A percentile compares a stretch with the other conserved stretches of the same genome.
Evolutionary conservation across 352 stramenopile species (phyloP).

Genomic region (Pythium rhizo-oryzae): DNA sequence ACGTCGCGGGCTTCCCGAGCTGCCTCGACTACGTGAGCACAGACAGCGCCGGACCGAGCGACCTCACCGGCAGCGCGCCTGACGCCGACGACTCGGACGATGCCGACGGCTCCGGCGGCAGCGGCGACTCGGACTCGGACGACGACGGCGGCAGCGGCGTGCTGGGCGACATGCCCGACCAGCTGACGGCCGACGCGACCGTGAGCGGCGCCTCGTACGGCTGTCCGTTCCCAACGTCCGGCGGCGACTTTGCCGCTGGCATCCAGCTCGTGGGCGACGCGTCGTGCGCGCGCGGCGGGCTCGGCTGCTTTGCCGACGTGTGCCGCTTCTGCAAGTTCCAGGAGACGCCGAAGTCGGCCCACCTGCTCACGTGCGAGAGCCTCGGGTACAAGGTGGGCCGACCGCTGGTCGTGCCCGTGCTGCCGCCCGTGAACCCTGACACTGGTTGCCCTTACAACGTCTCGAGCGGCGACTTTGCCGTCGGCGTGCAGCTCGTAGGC

Average conservation of each 20-base stretch:
- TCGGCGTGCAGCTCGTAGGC: conserved; percentile 24
- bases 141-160: conserved; percentile 2
- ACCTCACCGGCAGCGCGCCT: not conserved
- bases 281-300: conserved; percentile 8
- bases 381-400: not conserved
- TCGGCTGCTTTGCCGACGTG: conserved; percentile 10
- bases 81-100: not conserved
- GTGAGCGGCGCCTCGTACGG: not conserved
- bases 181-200: not conserved
- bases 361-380: conserved; percentile 6
- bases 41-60: too few species aligned
- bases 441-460: conserved; percentile 9
- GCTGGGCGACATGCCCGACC: not conserved
- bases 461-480: conserved; percentile 19
- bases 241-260: conserved; percentile 22
- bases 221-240: conserved; percentile 14
- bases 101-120: not conserved
- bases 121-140: not conserved
- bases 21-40: not conserved
- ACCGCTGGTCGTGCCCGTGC: not conserved
- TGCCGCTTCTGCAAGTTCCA: conserved; percentile 20
- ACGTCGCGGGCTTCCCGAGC: not conserved
- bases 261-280: conserved; percentile 26
- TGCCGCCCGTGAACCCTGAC: conserved; percentile 2
- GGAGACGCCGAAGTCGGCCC: conserved; percentile 18